Base-by-base conservation (phyloP, 164 flowering plant species). In the Aristolochia fimbriata region DNA sequence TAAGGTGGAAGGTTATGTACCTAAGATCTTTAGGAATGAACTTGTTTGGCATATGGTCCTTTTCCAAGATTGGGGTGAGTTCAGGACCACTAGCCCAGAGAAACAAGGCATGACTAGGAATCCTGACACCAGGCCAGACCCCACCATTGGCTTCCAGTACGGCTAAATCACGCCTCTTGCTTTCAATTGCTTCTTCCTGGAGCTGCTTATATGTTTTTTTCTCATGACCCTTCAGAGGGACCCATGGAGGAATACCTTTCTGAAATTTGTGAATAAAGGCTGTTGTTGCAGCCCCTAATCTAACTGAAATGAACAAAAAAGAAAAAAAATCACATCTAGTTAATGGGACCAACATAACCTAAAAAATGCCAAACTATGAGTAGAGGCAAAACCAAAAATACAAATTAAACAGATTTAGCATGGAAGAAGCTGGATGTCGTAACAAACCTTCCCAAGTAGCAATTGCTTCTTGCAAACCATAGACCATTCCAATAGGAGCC, bases 61-160 rank as follows among this genome's bases (percentile, higher is more conserved):
- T 77, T 73, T 87, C 95, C 73, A 92, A 68, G 22, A 73, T 70
- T 0, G 82, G 37, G 47, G 98, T 92, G 54, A 92, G 74, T 60
- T 92, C 96, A 62, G 98, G 69, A 49, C 98, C 98, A 77, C 98
- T 77, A 54, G 98, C 96, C 98, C 98, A 92, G 25, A 89, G 93
- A 77, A 89, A 92, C 6, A 88, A 68, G 12, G 96, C 93, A 79
- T 92, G 83, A 67, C 95, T 85, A 25, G 97, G 98, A 57, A 62
- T 83, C 70, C 76, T 80, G 15, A 85, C 87, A 30, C 98, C 96
- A 15, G 98, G 98, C 98, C 98, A 91, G 49, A 82, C 70, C 52
- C 96, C 98, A 72, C 68, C 78, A 76, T 92, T 89, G 49, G 98
- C 96, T 71, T 83, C 68, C 17, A 89, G 67, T 41, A 92, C 98